phyloP scores from a whole-genome alignment of 2,329 filamentous ascomycete species.

The Corynespora cassiicola region DNA sequence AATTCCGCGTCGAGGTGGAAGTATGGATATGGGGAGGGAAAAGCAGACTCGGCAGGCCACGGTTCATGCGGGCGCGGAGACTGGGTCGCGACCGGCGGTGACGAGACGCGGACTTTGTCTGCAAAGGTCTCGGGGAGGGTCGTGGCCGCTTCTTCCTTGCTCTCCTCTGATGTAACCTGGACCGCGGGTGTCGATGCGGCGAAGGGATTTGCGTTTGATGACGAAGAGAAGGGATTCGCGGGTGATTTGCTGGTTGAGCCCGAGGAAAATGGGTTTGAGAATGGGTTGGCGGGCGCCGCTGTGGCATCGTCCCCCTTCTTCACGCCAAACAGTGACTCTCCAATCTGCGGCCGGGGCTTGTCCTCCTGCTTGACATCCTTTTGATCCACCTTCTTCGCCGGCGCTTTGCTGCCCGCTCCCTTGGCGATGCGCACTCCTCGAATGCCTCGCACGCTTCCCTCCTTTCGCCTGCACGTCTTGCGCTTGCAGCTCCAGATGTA shows the following conservation, averaged over 20 bases:
- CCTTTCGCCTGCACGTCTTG: conserved; percentile 79
- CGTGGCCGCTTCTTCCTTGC: conserved; percentile 29
- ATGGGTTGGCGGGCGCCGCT: conserved; percentile 32
- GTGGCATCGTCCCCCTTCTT: conserved; percentile 50
- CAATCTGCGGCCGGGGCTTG: conserved; percentile 59
- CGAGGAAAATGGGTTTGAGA: conserved; percentile 67
- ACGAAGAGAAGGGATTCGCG: conserved; percentile 63
- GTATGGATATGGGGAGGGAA: conserved; percentile 74
- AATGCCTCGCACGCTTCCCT: conserved; percentile 79
- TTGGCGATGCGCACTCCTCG: conserved; percentile 68
- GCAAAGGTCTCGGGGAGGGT: conserved; percentile 79
- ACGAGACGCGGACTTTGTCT: conserved; percentile 67
- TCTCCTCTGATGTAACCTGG: conserved; percentile 19
- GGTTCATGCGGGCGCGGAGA: conserved; percentile 63
- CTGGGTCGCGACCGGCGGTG: conserved; percentile 37
- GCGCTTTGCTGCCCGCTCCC: conserved; percentile 31
- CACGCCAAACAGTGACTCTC: conserved; percentile 74
- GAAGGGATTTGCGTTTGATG: conserved; percentile 33
- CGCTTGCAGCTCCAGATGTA: conserved; percentile 85
- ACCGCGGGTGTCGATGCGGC: conserved; percentile 53
- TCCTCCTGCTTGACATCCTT: conserved; percentile 31
- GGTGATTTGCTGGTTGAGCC: conserved; percentile 41
- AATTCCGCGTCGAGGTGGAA: conserved; percentile 89
- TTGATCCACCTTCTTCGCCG: conserved; percentile 22
- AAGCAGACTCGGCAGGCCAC: conserved; percentile 73